phyloP scores from a whole-genome alignment of 2,329 filamentous ascomycete genomes.

The Beauveria varroae region DNA sequence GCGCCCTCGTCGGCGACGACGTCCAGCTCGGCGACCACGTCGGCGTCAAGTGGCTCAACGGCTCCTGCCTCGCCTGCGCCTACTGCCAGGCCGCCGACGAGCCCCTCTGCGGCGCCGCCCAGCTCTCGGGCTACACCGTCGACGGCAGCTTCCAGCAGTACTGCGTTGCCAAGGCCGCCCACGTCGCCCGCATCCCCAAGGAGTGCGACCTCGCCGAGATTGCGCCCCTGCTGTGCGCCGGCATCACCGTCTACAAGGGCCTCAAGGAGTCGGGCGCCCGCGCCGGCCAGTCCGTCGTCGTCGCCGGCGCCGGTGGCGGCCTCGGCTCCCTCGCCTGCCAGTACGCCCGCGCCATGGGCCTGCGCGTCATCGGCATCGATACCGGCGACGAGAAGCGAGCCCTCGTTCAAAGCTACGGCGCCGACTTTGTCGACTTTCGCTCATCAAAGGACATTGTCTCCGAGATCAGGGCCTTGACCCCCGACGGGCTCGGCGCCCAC shows the following conservation, averaged over 20 bases:
- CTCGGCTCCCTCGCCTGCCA: constrained; percentile 66
- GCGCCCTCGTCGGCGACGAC: constrained; percentile 63
- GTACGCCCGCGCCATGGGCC: constrained; percentile 86
- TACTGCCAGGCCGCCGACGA: constrained; percentile 80
- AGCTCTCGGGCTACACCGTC: constrained; percentile 84
- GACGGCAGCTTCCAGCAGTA: constrained; percentile 94
- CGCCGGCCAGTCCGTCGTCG: constrained; percentile 62
- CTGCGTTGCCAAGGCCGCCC: constrained; percentile 75
- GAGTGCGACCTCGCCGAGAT: constrained; percentile 68
- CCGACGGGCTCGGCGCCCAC: constrained; percentile 73
- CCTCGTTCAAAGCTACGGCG: constrained; percentile 64
- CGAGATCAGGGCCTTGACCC: constrained; percentile 74
- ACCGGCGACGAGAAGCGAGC: constrained; percentile 72
- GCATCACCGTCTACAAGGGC: constrained; percentile 81
- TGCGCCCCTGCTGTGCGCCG: constrained; percentile 74
- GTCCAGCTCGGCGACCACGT: constrained; percentile 76
- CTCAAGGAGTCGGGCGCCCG: constrained; percentile 59
- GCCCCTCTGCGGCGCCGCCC: constrained; percentile 67
- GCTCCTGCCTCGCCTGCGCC: constrained; percentile 72
- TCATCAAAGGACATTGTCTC: constrained; percentile 69
- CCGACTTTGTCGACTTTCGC: constrained; percentile 74
- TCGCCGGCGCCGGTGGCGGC: constrained; percentile 69
- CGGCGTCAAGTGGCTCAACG: constrained; percentile 91
- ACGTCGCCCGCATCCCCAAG: constrained; percentile 76
- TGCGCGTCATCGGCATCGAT: constrained; percentile 75